These are phyloP conservation scores for Cetraspora pellucida DNA, from an alignment of 192 early-diverging fungal species.

Conservation along the genomic window DNA sequence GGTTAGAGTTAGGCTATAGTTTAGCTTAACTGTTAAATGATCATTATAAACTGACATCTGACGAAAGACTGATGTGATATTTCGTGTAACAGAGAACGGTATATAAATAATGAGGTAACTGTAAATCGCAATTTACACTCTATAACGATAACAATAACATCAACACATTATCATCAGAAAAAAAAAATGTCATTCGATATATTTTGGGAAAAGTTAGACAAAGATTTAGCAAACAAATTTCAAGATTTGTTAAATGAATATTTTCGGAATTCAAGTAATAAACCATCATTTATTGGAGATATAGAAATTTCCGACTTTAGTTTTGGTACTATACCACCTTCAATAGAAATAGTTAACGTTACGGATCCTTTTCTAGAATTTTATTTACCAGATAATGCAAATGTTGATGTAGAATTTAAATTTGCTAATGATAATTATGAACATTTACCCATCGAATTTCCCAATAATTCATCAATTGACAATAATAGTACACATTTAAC, in stretches of 20 bases:
- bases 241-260: slow-evolving; percentile 29
- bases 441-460: background rate
- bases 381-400: slow-evolving; percentile 55
- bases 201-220: slow-evolving; percentile 33
- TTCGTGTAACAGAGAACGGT: too few relatives aligned
- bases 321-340: slow-evolving; percentile 71
- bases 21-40: too few relatives aligned
- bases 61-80: too few relatives aligned
- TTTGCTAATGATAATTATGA: background rate
- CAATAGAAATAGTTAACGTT: slow-evolving; percentile 68
- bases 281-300: slow-evolving; percentile 73
- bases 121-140: too few relatives aligned
- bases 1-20: too few relatives aligned
- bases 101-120: too few relatives aligned
- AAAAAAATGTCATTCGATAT: slow-evolving; percentile 34
- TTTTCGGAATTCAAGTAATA: slow-evolving; percentile 34
- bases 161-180: too few relatives aligned
- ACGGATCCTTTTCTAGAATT: slow-evolving; percentile 79
- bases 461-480: background rate
- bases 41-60: too few relatives aligned
- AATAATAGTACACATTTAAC: background rate
- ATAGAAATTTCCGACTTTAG: slow-evolving; percentile 66
- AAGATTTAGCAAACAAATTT: slow-evolving; percentile 29
- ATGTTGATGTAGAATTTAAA: slow-evolving; percentile 40
- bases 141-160: too few relatives aligned